Evolutionary conservation across 2,329 filamentous ascomycete species (phyloP), one percentile per base, ranked within the genome.

Genomic region (Penicillium sumatraense): DNA sequence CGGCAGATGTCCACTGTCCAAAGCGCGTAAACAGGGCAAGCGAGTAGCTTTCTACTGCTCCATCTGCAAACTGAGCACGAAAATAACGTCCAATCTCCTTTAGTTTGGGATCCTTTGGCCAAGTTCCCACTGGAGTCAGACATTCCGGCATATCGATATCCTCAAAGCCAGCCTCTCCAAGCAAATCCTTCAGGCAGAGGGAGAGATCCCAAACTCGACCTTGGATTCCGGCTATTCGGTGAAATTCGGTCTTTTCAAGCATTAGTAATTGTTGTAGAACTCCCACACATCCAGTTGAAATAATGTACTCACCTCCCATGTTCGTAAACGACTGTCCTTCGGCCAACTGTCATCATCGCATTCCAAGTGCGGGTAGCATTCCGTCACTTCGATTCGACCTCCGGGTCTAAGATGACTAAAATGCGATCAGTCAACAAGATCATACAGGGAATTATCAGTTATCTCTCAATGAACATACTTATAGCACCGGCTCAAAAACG

Each of bases 361-460:
- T 35, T 56, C 45, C 35, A 63, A 41, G 33, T 51, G 53, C 1
- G 64, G 52, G 26, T 54, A 56, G 18, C 60, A 57, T 51, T 63
- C 65, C 2, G 65, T 45, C 5, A 70, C 49, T 49, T 72, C 70
- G 23, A 69, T 61, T 29, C 57, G 66, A 7, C 70, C 70, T 7
- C 69, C 68, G 1, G 70, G 69, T 51, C 67, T 68, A 14, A 71
- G 63, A 45, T 68, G 64, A 7, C 63, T 66, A 60, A 51, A 5
- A 51, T 31, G 11, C 13, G 36, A 11, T 44, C 8, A 40, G 23
- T 6, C n/a, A n/a, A n/a, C n/a, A n/a, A n/a, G n/a, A n/a, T n/a
- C n/a, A n/a, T n/a, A n/a, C n/a, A n/a, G n/a, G n/a, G n/a, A 20
- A 16, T 16, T 14, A 40, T 44, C 14, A 23, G 21, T 27, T 18